Evolutionary conservation across 164 flowering plant genomes (phyloP), one percentile per base, ranked within the genome.

Genomic region (Aristolochia contorta): DNA sequence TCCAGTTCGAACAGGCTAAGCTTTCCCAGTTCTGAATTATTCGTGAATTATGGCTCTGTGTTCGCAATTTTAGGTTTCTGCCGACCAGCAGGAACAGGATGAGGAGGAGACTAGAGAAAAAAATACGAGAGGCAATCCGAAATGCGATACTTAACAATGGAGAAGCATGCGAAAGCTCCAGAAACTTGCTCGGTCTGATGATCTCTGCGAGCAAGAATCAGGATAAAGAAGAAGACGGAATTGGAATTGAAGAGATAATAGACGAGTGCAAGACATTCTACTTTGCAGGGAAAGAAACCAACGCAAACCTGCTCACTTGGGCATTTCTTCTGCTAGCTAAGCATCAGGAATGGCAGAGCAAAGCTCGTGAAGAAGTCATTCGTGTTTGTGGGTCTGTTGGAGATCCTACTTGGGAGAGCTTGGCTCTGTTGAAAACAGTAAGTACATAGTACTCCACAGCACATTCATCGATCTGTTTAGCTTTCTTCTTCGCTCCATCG

Each of bases 51-150:
- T 27, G 30, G 30, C 30, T 27, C 30, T 5, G 5, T 27, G 5
- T 27, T 27, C 30, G 3, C 30, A 49, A 16, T 16, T 30, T 6
- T 68, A 84, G 85, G 72, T 85, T 79, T 50, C 52, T 85, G 59
- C 96, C 90, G 1, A 84, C 92, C 0, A 77, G 72, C 73, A 76
- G 70, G 54, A 85, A 85, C 70, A 74, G 71, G 62, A 71, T 68
- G 67, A 80, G 81, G 67, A 64, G 86, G 85, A 77, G 66, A 55
- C 37, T 87, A 24, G 88, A 84, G 65, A 75, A 74, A 57, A 82
- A 84, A 68, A 77, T 70, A 12, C 71, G 79, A 14, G 69, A 76
- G 5, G 72, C 77, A 2, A 51, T 87, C 24, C 43, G 67, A 48
- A 68, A 2, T 25, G 61, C 81, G 69, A 80, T 84, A 2, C 66